Percentiles rank a stretch among this genome's conserved stretches.
Evolutionary conservation across 169 alveolate species (phyloP).

Genomic region (Eimeria praecox): DNA sequence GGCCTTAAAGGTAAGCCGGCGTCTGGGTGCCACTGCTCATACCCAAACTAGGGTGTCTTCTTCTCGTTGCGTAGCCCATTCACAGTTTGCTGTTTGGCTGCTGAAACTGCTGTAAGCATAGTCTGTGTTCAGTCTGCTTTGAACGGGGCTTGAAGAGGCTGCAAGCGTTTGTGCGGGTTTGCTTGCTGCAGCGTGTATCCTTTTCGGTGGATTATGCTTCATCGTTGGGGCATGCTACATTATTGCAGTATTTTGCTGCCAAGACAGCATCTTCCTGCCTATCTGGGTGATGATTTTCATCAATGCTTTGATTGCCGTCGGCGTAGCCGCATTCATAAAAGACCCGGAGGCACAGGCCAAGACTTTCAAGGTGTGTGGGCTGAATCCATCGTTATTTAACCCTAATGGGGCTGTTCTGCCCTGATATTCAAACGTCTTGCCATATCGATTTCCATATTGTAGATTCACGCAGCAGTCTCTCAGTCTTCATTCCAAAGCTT

Average conservation of each 20-base stretch:
- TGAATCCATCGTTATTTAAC: neutral
- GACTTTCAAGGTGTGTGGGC: conserved; percentile 14
- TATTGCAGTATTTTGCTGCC: conserved; percentile 60
- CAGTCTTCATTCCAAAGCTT: neutral
- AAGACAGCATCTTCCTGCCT: conserved; percentile 27
- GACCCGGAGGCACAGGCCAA: conserved; percentile 70
- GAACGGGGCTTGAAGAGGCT: neutral
- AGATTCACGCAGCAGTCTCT: neutral
- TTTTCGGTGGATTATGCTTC: conserved; percentile 44
- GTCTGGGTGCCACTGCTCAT: neutral
- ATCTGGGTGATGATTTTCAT: conserved; percentile 54
- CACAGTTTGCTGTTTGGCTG: neutral
- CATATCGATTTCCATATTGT: neutral
- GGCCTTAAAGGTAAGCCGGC: conserved; percentile 36
- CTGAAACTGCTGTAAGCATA: neutral
- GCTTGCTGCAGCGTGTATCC: conserved; percentile 58
- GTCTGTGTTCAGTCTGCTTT: neutral
- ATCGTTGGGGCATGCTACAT: conserved; percentile 58
- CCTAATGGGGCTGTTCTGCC: neutral
- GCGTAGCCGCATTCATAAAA: conserved; percentile 38
- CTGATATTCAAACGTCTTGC: neutral
- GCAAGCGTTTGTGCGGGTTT: neutral
- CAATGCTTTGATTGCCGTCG: conserved; percentile 53
- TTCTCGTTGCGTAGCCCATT: neutral
- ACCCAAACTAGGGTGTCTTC: neutral